phyloP scores from a whole-genome alignment of 352 stramenopile species.

The Pythium volutum region DNA sequence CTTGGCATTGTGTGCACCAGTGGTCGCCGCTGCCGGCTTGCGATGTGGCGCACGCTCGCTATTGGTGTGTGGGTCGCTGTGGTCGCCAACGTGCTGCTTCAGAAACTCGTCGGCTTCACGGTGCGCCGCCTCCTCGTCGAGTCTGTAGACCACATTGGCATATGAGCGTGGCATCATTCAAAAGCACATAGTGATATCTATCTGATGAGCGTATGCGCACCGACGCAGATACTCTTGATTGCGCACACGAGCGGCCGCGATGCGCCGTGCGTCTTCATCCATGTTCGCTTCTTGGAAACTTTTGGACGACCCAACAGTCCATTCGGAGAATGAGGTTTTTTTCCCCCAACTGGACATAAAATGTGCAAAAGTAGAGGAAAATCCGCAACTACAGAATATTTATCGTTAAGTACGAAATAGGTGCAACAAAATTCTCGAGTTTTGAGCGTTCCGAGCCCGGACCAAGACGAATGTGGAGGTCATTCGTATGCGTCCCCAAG shows the following conservation, averaged over 20 bases:
- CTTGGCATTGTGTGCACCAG: slow-evolving; percentile 13
- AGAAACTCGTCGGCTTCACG: slow-evolving; percentile 46
- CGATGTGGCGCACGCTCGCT: slow-evolving; percentile 17
- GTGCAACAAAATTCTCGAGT: too few species aligned
- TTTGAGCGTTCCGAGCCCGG: too few species aligned
- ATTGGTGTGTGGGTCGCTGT: neutral
- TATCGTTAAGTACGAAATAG: too few species aligned
- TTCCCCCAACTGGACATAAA: too few species aligned
- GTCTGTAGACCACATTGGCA: slow-evolving; percentile 23
- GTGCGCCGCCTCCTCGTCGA: slow-evolving; percentile 46
- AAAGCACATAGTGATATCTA: neutral
- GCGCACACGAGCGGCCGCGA: slow-evolving; percentile 57
- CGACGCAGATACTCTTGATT: slow-evolving; percentile 78
- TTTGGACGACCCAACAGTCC: neutral
- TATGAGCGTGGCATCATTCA: neutral
- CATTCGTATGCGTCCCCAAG: too few species aligned
- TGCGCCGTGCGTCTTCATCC: slow-evolving; percentile 29
- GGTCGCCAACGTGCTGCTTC: slow-evolving; percentile 14
- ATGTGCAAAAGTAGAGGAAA: too few species aligned
- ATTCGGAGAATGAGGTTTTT: too few species aligned
- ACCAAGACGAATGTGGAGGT: too few species aligned
- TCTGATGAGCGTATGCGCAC: slow-evolving; percentile 23
- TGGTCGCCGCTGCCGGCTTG: slow-evolving; percentile 6
- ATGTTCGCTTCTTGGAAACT: neutral
- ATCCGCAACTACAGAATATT: too few species aligned